Evolutionary conservation across 106 monocot genomes (phyloP).

Genomic region (Allium sativum): DNA sequence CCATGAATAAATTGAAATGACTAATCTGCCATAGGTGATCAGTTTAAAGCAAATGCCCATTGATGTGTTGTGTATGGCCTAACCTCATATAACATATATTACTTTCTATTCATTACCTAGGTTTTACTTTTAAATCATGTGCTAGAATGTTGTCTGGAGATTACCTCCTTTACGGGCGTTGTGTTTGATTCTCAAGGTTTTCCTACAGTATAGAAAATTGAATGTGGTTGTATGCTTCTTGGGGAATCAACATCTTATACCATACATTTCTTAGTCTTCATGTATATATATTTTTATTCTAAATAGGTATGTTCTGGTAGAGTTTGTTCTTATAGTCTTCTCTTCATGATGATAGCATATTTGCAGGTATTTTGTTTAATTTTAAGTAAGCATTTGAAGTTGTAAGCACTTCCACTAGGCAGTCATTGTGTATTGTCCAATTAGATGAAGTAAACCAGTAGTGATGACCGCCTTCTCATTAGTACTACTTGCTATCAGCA

Average conservation of each 20-base stretch:
- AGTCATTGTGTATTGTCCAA: too few species aligned
- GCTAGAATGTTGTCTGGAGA: slow-evolving; percentile 65
- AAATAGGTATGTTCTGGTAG: slow-evolving; percentile 79
- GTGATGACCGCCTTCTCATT: too few species aligned
- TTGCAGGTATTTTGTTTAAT: slow-evolving; percentile 36
- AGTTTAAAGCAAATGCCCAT: too few species aligned
- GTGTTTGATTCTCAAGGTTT: slow-evolving; percentile 85
- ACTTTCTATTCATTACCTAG: too few species aligned
- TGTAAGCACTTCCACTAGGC: background rate
- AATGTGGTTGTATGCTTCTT: slow-evolving; percentile 51
- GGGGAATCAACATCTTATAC: too few species aligned
- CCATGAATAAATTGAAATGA: too few species aligned
- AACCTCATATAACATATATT: too few species aligned
- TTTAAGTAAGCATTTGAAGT: background rate
- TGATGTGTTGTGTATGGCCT: too few species aligned
- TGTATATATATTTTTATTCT: background rate
- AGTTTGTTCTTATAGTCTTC: slow-evolving; percentile 90
- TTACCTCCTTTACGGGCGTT: slow-evolving; percentile 71
- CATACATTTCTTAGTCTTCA: too few species aligned
- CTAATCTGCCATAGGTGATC: too few species aligned
- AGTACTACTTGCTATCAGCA: too few species aligned
- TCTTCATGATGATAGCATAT: slow-evolving; percentile 78
- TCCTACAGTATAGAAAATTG: slow-evolving; percentile 88
- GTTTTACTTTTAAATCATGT: background rate
- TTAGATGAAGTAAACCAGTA: too few species aligned